Percentiles rank a stretch among this genome's conserved stretches.
Conservation (phyloP, 2,329 filamentous ascomycete genomes). For the Penicillium sp. region DNA sequence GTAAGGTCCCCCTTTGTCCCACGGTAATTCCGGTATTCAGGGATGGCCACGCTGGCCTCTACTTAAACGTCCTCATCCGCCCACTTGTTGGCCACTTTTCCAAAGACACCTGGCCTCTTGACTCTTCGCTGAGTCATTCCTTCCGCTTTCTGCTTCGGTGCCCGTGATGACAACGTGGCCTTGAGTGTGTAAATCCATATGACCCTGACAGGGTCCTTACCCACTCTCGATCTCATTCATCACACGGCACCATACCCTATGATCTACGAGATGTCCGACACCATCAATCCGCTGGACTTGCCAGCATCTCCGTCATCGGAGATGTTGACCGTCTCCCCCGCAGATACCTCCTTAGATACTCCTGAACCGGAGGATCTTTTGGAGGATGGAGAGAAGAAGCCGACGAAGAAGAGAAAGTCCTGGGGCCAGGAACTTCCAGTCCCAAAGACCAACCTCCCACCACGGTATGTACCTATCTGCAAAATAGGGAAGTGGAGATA, state of each 20-base stretch:
- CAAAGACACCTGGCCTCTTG: constrained; percentile 38
- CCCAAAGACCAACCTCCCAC: constrained; percentile 93
- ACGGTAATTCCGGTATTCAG: background rate
- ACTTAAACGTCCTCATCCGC: constrained; percentile 30
- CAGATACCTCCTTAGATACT: constrained; percentile 39
- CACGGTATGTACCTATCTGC: constrained; percentile 62
- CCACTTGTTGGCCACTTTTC: constrained; percentile 12
- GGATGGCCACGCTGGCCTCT: constrained; percentile 41
- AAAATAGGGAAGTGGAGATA: background rate
- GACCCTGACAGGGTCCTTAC: background rate
- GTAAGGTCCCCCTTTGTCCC: background rate
- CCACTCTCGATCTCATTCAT: constrained; percentile 9
- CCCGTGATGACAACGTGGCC: constrained; percentile 41
- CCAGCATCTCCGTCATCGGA: constrained; percentile 33
- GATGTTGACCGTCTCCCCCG: constrained; percentile 42
- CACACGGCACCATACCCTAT: constrained; percentile 16
- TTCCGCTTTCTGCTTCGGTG: constrained; percentile 27
- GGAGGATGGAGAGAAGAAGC: constrained; percentile 62
- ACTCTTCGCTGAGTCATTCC: constrained; percentile 13
- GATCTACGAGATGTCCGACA: constrained; percentile 31
- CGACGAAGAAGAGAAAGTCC: constrained; percentile 91
- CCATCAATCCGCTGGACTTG: constrained; percentile 30
- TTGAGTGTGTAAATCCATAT: constrained; percentile 10
- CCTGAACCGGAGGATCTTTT: constrained; percentile 22
- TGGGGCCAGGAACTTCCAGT: constrained; percentile 97